Evolutionary conservation across 208 protist species (phyloP), one percentile per base, ranked within the genome.

Genomic region (Acanthamoeba divionensis): DNA sequence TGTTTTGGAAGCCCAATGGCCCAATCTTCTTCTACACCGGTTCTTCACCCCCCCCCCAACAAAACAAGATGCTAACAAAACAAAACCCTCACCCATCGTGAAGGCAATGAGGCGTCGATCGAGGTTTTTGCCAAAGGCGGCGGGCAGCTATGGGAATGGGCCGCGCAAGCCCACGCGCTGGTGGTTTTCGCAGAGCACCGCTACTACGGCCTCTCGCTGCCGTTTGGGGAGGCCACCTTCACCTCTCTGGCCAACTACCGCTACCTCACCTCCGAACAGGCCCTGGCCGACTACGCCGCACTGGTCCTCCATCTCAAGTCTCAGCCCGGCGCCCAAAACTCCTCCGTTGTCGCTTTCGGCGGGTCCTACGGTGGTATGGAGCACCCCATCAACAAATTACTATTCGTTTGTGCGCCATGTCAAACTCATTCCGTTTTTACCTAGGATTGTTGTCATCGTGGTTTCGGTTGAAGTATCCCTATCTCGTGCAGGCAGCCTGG

Each of bases 181-280:
- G 24, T 97, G 12, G 44, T 97, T 1, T 97, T 97, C 89, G 94
- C 93, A 0, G 96, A 97, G 86, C 96, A 97, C 87, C 66, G 96
- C 45, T 97, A 94, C 66, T 96, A 96, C 83, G 95, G 95, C 55
- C 26, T 94, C 26, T 91, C 88, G 9, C 21, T 95, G 21, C 95
- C 95, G 18, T 96, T 95, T 85, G 93, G 94, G 4, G 55, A 92
- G 29, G 13, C 63, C 0, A 88, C 71, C 48, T 86, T 45, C 13
- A 55, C 10, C 4, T 12, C 12, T 12, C 75, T 18, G 18, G 60
- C 65, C 15, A 92, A 95, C 63, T n/a, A 94, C 5, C 47, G 60
- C 1, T 96, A 77, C 21, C 82, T 96, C 0, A 93, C 89, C 13
- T 88, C 85, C 50, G 94, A 96, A 38, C 96, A 97, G 71, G 96